Percentiles rank a stretch among this genome's conserved stretches.
These are phyloP conservation scores for Yarrowia divulgata DNA, from an alignment of 805 yeast species.

Conservation along the genomic window DNA sequence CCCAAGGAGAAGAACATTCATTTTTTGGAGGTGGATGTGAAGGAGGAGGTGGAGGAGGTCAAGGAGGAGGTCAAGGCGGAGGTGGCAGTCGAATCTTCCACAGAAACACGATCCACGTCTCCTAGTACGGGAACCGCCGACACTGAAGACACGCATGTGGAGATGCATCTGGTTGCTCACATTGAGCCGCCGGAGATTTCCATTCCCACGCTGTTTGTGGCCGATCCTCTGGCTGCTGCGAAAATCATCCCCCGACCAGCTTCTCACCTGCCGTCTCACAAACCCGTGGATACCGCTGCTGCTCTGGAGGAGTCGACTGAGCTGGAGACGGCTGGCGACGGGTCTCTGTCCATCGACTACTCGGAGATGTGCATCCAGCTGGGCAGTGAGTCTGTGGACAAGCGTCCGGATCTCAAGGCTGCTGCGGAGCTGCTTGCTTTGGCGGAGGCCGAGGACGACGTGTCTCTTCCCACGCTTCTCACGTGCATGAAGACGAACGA, in stretches of 20 bases:
- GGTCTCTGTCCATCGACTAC: conserved; percentile 18
- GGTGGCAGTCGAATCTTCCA: too few species aligned
- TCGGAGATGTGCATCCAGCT: conserved; percentile 21
- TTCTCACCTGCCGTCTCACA: neutral
- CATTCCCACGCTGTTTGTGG: neutral
- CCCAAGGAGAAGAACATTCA: conserved; percentile 1
- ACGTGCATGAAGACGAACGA: conserved; percentile 46
- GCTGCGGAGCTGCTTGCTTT: conserved; percentile 7
- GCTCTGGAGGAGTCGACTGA: conserved; percentile 33
- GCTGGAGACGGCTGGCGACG: conserved; percentile 23
- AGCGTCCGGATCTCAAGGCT: conserved; percentile 12
- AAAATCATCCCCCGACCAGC: conserved; percentile 5
- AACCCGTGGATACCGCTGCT: conserved; percentile 16
- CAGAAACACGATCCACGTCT: neutral
- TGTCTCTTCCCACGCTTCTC: conserved; percentile 23
- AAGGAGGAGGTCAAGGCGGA: neutral
- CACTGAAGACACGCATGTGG: conserved; percentile 1
- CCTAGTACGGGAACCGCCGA: conserved; percentile 4
- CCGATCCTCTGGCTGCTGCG: conserved; percentile 5
- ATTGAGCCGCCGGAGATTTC: conserved; percentile 19
- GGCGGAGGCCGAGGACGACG: conserved; percentile 10
- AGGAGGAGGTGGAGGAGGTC: neutral
- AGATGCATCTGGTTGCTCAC: conserved; percentile 8
- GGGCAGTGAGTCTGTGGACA: conserved; percentile 18
- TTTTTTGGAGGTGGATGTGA: neutral